A percentile compares a stretch with the other conserved stretches of the same genome.
These are phyloP conservation scores for Sphaerulina musiva DNA, from an alignment of 2,329 filamentous ascomycete species.

Conservation along the genomic window DNA sequence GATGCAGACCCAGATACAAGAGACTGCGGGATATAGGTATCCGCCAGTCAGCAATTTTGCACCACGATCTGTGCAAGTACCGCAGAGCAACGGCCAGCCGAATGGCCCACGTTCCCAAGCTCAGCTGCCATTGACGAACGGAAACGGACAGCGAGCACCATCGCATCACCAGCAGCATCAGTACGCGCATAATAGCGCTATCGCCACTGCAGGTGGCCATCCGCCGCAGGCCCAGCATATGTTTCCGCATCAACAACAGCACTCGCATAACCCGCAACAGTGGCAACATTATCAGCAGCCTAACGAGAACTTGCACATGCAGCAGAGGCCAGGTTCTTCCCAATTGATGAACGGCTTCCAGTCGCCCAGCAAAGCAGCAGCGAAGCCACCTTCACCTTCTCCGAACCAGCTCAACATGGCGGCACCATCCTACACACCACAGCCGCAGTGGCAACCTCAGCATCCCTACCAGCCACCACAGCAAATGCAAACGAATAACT, in stretches of 20 bases:
- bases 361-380: constrained; percentile 24
- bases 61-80: constrained; percentile 24
- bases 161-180: constrained; percentile 31
- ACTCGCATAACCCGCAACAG: constrained; percentile 17
- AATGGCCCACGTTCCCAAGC: not conserved
- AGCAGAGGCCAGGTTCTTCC: constrained; percentile 19
- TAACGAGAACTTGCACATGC: constrained; percentile 7
- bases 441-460: not conserved
- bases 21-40: constrained; percentile 35
- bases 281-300: constrained; percentile 15
- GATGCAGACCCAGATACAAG: constrained; percentile 26
- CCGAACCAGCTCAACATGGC: not conserved
- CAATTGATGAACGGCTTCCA: constrained; percentile 31
- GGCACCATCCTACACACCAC: not conserved
- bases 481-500: not conserved
- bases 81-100: constrained; percentile 24
- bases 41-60: constrained; percentile 29
- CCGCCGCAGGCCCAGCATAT: constrained; percentile 11
- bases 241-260: constrained; percentile 5
- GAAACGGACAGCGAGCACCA: constrained; percentile 16
- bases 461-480: constrained; percentile 4
- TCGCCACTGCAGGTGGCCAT: constrained; percentile 28
- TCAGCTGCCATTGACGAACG: constrained; percentile 12
- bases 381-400: constrained; percentile 15
- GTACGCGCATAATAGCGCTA: constrained; percentile 30